Conservation (phyloP, 305 asterid genomes). For the Fraxinus sp. region DNA sequence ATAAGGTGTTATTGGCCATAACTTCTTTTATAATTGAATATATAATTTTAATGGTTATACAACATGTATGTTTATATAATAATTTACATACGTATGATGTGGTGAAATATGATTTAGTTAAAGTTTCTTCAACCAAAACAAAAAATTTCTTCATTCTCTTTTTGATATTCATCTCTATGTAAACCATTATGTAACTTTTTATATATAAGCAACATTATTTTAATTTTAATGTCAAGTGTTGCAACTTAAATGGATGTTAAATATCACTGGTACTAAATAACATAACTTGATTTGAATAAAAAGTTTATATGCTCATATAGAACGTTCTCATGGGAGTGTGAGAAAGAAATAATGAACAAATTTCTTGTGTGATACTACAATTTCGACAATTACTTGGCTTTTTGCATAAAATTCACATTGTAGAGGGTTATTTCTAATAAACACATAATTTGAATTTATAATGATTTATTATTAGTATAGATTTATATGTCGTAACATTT, state of each 20-base stretch:
- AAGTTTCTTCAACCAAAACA: too few species aligned
- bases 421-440: neutral
- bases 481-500: neutral
- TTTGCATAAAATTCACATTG: neutral
- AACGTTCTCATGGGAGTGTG: neutral
- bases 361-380: neutral
- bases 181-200: too few species aligned
- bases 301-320: neutral
- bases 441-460: neutral
- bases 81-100: too few species aligned
- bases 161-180: too few species aligned
- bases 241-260: neutral
- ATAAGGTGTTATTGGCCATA: neutral
- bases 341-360: neutral
- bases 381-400: neutral
- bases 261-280: neutral
- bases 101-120: neutral
- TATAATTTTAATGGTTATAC: too few species aligned
- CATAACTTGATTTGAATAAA: neutral
- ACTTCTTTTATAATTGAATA: too few species aligned
- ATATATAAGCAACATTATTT: too few species aligned
- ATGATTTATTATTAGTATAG: neutral
- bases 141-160: too few species aligned
- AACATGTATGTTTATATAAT: too few species aligned
- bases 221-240: neutral